These are phyloP conservation scores for Crucihimalaya himalaica DNA, from an alignment of 345 rosid species.

Conservation along the genomic window DNA sequence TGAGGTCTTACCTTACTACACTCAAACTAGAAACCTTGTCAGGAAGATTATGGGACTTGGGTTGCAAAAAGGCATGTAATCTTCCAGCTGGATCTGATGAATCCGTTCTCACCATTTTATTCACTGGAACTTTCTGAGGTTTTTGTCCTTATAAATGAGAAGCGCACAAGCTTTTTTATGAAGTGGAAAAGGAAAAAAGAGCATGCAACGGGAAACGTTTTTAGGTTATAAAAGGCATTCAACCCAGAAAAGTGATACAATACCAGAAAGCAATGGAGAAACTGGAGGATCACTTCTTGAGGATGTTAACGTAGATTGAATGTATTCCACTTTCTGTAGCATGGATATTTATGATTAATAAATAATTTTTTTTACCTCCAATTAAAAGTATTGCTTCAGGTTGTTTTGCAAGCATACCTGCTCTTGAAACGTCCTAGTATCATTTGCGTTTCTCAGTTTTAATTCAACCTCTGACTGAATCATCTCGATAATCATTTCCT, in stretches of 20 bases:
- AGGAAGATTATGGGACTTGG: slow-evolving; percentile 48
- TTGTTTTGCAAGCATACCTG: slow-evolving; percentile 57
- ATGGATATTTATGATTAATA: background rate
- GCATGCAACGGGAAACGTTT: background rate
- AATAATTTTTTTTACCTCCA: slow-evolving; percentile 1
- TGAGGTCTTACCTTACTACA: slow-evolving; percentile 62
- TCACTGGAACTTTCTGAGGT: slow-evolving; percentile 68
- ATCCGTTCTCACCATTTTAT: slow-evolving; percentile 91
- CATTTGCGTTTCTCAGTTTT: slow-evolving; percentile 73
- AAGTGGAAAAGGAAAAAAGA: slow-evolving; percentile 8
- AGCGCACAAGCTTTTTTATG: slow-evolving; percentile 11
- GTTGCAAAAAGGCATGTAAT: slow-evolving; percentile 73
- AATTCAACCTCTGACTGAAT: slow-evolving; percentile 77
- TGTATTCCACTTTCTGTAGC: slow-evolving; percentile 60
- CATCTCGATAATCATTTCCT: slow-evolving; percentile 77
- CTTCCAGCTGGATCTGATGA: slow-evolving; percentile 90
- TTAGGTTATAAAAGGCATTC: slow-evolving; percentile 1
- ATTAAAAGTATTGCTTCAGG: background rate
- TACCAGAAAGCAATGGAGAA: slow-evolving; percentile 48
- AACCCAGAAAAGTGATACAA: slow-evolving; percentile 17
- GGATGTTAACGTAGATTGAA: slow-evolving; percentile 45
- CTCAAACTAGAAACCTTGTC: slow-evolving; percentile 55
- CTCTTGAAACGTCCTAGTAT: slow-evolving; percentile 72
- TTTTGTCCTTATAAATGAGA: slow-evolving; percentile 55
- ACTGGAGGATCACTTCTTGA: slow-evolving; percentile 47